These are phyloP conservation scores for Phytophthora niederhauseri DNA, from an alignment of 352 stramenopile species.

Conservation along the genomic window DNA sequence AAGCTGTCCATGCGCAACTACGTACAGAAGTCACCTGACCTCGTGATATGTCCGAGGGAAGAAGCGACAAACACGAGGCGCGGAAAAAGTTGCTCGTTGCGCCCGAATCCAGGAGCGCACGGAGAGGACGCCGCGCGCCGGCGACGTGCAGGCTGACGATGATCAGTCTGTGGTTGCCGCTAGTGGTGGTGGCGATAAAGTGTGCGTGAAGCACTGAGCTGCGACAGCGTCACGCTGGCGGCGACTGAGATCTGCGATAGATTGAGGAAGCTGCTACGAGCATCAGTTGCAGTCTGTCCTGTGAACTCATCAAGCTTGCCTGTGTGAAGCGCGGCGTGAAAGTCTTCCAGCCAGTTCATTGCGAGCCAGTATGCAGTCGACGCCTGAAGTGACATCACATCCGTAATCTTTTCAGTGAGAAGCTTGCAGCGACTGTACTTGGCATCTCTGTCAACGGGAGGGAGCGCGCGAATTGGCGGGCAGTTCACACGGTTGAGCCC, in stretches of 20 bases:
- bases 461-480: not conserved
- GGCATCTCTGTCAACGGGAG: not conserved
- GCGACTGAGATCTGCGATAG: not conserved
- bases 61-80: too few species aligned
- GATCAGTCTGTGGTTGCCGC: too few species aligned
- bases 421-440: conserved; percentile 4
- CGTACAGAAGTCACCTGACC: too few species aligned
- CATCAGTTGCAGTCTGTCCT: not conserved
- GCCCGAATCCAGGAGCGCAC: too few species aligned
- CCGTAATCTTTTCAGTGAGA: conserved; percentile 9
- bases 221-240: not conserved
- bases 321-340: conserved; percentile 1
- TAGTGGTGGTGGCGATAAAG: too few species aligned
- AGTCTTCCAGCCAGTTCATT: conserved; percentile 5
- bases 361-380: conserved; percentile 6
- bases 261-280: not conserved
- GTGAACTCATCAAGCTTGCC: conserved; percentile 1
- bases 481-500: not conserved
- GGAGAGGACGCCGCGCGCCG: too few species aligned
- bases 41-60: too few species aligned
- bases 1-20: too few species aligned
- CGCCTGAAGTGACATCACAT: conserved; percentile 7
- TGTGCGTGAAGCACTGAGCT: too few species aligned
- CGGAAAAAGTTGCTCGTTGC: too few species aligned
- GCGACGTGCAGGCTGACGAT: too few species aligned